phyloP scores from a whole-genome alignment of 306 rosid genomes.

The Castanospermum australe region DNA sequence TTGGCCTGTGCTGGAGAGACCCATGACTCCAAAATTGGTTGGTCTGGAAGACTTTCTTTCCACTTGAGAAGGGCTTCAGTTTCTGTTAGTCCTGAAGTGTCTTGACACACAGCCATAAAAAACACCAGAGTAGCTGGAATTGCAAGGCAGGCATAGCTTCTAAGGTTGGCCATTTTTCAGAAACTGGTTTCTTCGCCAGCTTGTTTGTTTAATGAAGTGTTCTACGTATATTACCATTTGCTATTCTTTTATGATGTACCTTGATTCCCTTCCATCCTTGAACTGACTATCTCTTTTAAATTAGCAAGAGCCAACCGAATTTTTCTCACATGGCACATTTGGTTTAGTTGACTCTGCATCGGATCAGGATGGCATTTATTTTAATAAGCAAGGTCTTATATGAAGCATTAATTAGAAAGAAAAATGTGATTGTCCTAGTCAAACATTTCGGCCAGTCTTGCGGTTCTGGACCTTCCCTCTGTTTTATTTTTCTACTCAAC shows the following conservation, averaged over 20 bases:
- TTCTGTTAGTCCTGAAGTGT: constrained; percentile 25
- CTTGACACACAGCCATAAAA: neutral
- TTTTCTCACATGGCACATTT: no score
- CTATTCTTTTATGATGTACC: neutral
- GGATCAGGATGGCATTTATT: no score
- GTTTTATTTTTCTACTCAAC: no score
- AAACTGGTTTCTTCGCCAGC: neutral
- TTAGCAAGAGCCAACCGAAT: no score
- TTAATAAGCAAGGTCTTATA: no score
- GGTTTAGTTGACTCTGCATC: no score
- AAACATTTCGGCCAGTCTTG: no score
- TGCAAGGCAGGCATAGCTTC: neutral
- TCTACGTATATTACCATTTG: neutral
- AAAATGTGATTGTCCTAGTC: no score
- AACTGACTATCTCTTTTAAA: no score
- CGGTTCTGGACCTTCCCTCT: no score
- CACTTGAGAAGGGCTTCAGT: constrained; percentile 50
- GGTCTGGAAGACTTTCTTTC: constrained; percentile 53
- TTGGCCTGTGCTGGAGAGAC: neutral
- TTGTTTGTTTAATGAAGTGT: neutral
- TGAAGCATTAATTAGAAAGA: no score
- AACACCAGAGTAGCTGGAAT: neutral
- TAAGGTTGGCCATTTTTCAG: constrained; percentile 7
- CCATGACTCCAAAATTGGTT: constrained; percentile 50
- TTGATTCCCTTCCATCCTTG: neutral